Evolutionary conservation across 2,329 filamentous ascomycete genomes (phyloP), one percentile per base, ranked within the genome.

Genomic region (Xylariaceae sp.): DNA sequence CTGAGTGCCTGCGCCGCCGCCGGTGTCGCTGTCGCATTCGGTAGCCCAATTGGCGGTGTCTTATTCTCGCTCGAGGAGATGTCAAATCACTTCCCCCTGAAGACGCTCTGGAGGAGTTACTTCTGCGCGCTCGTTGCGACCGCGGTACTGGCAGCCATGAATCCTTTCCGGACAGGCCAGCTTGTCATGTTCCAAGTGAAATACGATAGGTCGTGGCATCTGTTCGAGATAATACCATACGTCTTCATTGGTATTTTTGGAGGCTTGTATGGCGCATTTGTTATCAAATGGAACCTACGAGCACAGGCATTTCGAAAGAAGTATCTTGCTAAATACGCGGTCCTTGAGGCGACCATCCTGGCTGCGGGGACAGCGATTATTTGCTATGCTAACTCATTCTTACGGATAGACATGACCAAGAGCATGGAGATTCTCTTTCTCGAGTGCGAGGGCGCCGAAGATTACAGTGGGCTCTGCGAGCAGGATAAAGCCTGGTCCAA

Each of bases 101-200:
- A 97, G 76, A 99, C 94, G 0, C 85, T 99, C 75, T 97, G 94
- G 94, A 84, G 94, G 67, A 97, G 92, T 72, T 99, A 97, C 73
- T 97, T 99, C 73, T 99, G 94, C 74, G 94, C 94, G 35, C 77
- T 99, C 64, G 93, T 99, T 4, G 94, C 92, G 4, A 97, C 94
- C 0, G 91, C 92, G 53, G 91, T 96, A 13, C 77, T 99, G 45
- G 88, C 94, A 30, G 90, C 90, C 60, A 96, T 99, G 90, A 99
- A 99, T 68, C 94, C 94, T 18, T 99, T 99, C 76, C 82, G 94
- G 55, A 97, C 94, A 0, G 94, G 94, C 17, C 94, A 99, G 72
- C 82, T 99, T 48, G 94, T 99, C 83, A 97, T 99, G 93, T 99
- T 99, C 75, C 92, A 96, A 69, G 93, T 99, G 69, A 86, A 86